A percentile compares a stretch with the other conserved stretches of the same genome.
Evolutionary conservation across 345 rosid species (phyloP).

Genomic region (Populus simonii): DNA sequence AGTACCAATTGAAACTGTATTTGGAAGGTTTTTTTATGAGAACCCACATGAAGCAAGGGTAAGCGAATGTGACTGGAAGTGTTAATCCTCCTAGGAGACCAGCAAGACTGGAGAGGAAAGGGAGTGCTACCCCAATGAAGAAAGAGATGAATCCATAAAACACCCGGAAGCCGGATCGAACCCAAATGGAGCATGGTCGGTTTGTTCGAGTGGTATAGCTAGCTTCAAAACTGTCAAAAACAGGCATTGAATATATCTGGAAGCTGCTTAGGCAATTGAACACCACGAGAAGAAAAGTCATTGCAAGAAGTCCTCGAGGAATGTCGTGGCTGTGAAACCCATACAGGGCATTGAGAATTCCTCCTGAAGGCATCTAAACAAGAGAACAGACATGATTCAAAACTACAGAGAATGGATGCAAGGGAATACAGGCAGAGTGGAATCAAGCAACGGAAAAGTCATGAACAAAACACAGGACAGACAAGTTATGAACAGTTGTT

Average conservation of each 20-base stretch:
- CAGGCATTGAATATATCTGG: constrained; percentile 97
- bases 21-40: constrained; percentile 74
- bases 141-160: constrained; percentile 75
- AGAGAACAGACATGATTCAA: not conserved
- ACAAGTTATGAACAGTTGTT: too few relatives aligned
- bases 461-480: too few relatives aligned
- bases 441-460: not conserved
- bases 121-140: constrained; percentile 92
- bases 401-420: too few relatives aligned
- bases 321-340: constrained; percentile 88
- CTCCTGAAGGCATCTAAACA: constrained; percentile 85
- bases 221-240: constrained; percentile 90
- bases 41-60: constrained; percentile 99
- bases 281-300: constrained; percentile 84
- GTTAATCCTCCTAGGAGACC: constrained; percentile 93
- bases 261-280: constrained; percentile 89
- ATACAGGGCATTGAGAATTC: constrained; percentile 77
- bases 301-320: constrained; percentile 80
- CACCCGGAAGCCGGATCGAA: constrained; percentile 87
- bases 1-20: constrained; percentile 91
- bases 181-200: constrained; percentile 95
- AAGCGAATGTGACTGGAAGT: constrained; percentile 90
- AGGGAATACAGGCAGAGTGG: not conserved
- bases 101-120: constrained; percentile 85
- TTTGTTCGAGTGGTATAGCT: constrained; percentile 93